A percentile compares a stretch with the other conserved stretches of the same genome.
These are phyloP conservation scores for Lactarius hengduanensis DNA, from an alignment of 768 basidiomycete species.

Conservation along the genomic window DNA sequence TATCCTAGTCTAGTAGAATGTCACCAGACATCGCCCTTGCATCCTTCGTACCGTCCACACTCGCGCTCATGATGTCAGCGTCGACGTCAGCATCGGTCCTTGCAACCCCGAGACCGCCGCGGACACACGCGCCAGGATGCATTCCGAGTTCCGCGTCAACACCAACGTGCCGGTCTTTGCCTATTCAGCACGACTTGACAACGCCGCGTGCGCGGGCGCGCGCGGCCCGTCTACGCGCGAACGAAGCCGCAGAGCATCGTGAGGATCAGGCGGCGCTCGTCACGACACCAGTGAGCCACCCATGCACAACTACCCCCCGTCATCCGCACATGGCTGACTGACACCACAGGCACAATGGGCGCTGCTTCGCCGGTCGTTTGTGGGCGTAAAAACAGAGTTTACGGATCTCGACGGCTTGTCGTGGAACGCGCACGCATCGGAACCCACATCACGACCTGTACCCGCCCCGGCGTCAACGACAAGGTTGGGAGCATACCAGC, in stretches of 20 bases:
- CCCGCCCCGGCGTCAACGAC: neutral
- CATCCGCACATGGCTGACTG: neutral
- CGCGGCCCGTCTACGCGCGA: constrained; percentile 16
- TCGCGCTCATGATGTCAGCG: neutral
- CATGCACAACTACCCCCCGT: neutral
- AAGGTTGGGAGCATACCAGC: neutral
- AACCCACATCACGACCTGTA: neutral
- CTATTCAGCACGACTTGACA: constrained; percentile 20
- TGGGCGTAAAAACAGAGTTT: constrained; percentile 58
- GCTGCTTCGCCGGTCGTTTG: constrained; percentile 43
- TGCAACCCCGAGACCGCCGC: constrained; percentile 1
- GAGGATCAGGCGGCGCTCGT: constrained; percentile 24
- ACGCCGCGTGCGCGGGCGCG: constrained; percentile 21
- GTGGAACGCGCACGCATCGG: constrained; percentile 40
- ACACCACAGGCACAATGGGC: constrained; percentile 36
- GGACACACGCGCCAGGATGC: neutral
- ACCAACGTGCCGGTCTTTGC: neutral
- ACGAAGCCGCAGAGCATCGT: constrained; percentile 18
- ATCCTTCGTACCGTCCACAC: neutral
- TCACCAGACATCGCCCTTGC: neutral
- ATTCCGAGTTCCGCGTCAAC: neutral
- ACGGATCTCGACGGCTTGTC: constrained; percentile 58
- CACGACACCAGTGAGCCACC: constrained; percentile 19
- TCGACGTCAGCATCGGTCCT: neutral
- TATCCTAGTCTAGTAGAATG: neutral